Conservation (phyloP, 2,329 filamentous ascomycete species). For the Neoscytalidium dimidiatum region DNA sequence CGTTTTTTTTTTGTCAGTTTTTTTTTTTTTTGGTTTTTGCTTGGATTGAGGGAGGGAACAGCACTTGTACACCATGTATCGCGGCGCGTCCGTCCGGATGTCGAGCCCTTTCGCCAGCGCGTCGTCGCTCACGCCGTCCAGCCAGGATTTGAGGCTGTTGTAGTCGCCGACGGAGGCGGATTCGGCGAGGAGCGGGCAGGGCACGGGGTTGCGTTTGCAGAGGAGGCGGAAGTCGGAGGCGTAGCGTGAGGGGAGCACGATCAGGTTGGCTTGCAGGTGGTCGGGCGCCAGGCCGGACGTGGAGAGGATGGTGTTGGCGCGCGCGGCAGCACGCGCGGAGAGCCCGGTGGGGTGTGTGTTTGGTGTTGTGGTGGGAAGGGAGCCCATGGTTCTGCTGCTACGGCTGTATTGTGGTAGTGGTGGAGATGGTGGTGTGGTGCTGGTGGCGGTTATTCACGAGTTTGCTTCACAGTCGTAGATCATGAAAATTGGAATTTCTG, state of each 20-base stretch:
- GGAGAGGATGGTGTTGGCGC: constrained; percentile 50
- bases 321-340: constrained; percentile 48
- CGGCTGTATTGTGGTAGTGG: background rate
- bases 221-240: constrained; percentile 60
- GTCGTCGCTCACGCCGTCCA: constrained; percentile 40
- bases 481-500: background rate
- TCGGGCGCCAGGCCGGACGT: constrained; percentile 59
- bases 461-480: background rate
- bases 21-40: background rate
- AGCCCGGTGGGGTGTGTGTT: constrained; percentile 29
- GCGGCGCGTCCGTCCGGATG: constrained; percentile 59
- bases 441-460: no score
- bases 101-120: constrained; percentile 53
- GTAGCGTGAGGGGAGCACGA: constrained; percentile 59
- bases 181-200: constrained; percentile 62
- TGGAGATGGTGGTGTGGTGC: background rate
- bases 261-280: constrained; percentile 63
- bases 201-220: constrained; percentile 63
- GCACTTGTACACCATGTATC: constrained; percentile 60
- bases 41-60: constrained; percentile 21
- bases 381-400: background rate
- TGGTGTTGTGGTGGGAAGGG: background rate
- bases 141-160: constrained; percentile 41
- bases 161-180: constrained; percentile 49
- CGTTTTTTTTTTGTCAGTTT: background rate